Evolutionary conservation across 2,329 filamentous ascomycete species (phyloP).

Genomic region (Alternaria sp.): DNA sequence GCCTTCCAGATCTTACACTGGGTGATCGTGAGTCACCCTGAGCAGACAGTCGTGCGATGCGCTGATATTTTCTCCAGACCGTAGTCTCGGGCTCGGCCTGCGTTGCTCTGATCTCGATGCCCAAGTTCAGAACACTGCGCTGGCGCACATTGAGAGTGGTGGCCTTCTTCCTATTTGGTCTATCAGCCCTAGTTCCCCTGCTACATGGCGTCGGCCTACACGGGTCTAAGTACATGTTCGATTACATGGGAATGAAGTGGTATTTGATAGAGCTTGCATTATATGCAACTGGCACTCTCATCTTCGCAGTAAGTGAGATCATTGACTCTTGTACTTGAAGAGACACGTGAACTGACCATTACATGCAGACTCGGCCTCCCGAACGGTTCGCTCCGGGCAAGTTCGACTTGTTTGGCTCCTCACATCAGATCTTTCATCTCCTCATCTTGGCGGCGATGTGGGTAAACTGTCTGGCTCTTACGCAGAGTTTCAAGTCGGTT

Average conservation of each 20-base stretch:
- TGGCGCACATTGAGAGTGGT: not conserved
- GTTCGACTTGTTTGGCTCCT: not conserved
- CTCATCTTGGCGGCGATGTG: not conserved
- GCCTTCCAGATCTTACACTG: not conserved
- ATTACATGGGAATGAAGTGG: not conserved
- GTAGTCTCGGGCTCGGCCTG: not conserved
- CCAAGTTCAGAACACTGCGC: not conserved
- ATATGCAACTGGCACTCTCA: not conserved
- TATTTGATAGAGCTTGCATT: not conserved
- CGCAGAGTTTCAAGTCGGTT: accelerated
- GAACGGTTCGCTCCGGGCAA: not conserved
- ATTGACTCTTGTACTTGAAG: accelerated
- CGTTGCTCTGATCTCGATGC: not conserved
- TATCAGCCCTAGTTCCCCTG: not conserved
- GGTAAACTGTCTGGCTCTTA: not conserved
- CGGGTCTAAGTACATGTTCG: not conserved
- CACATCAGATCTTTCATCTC: not conserved
- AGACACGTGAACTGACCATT: accelerated
- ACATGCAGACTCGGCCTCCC: not conserved
- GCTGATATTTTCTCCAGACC: not conserved
- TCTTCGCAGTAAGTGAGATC: not conserved
- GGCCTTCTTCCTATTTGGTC: not conserved
- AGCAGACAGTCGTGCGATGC: accelerated
- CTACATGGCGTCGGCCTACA: not conserved
- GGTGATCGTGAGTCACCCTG: not conserved